Evolutionary conservation across 2,329 filamentous ascomycete genomes (phyloP).

Genomic region (Rachicladosporium sp.): DNA sequence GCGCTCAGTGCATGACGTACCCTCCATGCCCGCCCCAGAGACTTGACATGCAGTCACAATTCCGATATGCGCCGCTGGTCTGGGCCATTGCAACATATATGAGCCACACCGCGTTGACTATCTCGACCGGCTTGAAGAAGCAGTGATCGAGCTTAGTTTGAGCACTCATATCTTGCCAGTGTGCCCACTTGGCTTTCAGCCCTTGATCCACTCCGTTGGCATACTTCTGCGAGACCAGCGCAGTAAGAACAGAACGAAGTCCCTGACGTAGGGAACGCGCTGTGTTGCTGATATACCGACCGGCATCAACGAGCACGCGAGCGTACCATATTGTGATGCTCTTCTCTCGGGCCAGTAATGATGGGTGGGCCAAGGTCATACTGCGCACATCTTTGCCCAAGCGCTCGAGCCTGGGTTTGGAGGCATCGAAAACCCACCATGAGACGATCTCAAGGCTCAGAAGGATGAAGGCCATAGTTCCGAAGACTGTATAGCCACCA

Average conservation of each 20-base stretch:
- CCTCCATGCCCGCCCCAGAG: conserved; percentile 23
- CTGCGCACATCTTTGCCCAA: neutral
- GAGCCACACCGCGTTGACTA: conserved; percentile 27
- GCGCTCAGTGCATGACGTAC: conserved; percentile 5
- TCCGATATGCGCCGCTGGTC: conserved; percentile 30
- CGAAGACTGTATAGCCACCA: conserved; percentile 34
- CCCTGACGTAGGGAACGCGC: neutral
- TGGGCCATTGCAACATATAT: conserved; percentile 28
- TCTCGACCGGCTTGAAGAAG: conserved; percentile 24
- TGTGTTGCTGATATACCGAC: neutral
- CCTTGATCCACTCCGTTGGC: neutral
- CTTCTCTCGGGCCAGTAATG: neutral
- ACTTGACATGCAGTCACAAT: conserved; percentile 30
- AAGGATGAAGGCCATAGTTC: conserved; percentile 19
- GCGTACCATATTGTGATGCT: neutral
- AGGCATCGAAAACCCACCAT: conserved; percentile 21
- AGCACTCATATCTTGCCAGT: conserved; percentile 1
- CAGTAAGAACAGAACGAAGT: neutral
- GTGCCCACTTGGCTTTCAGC: neutral
- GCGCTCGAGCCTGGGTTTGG: conserved; percentile 4
- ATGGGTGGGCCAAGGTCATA: neutral
- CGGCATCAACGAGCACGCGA: neutral
- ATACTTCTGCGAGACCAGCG: neutral
- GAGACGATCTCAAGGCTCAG: conserved; percentile 28
- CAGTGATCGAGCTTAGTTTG: conserved; percentile 13